Conservation (phyloP, 768 basidiomycete genomes). For the Leucocoprinus birnbaumii region DNA sequence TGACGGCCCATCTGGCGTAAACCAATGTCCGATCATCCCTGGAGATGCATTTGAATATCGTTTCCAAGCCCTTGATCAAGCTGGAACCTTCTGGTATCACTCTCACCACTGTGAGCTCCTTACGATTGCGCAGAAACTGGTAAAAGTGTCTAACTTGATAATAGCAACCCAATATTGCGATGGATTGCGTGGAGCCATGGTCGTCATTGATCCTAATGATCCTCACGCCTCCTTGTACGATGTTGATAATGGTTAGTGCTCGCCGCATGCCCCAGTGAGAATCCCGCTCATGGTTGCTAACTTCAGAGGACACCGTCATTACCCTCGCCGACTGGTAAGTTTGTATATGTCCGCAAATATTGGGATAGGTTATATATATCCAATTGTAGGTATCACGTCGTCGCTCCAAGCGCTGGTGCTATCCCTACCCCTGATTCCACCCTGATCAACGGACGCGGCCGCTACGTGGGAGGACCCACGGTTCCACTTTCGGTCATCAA, state of each 20-base stretch:
- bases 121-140: background rate
- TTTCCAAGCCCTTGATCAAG: constrained; percentile 31
- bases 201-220: constrained; percentile 36
- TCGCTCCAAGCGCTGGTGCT: background rate
- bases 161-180: constrained; percentile 47
- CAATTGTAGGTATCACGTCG: background rate
- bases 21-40: constrained; percentile 40
- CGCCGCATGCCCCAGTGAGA: background rate
- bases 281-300: background rate
- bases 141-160: background rate
- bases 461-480: background rate
- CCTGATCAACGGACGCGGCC: constrained; percentile 14
- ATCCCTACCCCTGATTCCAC: background rate
- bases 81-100: constrained; percentile 44
- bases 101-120: constrained; percentile 19
- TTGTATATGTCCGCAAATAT: background rate
- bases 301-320: constrained; percentile 25
- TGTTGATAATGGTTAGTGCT: constrained; percentile 39
- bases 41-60: constrained; percentile 37
- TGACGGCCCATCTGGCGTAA: constrained; percentile 37
- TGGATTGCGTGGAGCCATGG: constrained; percentile 40
- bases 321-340: constrained; percentile 16
- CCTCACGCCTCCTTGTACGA: constrained; percentile 17
- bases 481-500: background rate
- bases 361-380: background rate